phyloP scores from a whole-genome alignment of 306 rosid species.

The Rosa persica region DNA sequence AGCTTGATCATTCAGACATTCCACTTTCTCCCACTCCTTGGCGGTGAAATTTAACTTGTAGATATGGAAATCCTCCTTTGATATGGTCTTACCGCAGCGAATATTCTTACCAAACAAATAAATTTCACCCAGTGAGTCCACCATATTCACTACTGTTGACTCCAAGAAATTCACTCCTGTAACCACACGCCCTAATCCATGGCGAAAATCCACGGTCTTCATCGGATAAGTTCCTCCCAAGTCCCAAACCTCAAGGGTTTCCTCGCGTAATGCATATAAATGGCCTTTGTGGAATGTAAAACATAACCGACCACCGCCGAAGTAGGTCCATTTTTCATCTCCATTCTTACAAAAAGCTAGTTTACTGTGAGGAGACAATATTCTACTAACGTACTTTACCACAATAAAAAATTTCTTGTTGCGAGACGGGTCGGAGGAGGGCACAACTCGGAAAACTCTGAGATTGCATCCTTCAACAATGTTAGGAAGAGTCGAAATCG shows the following conservation, averaged over 20 bases:
- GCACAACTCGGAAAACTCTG: neutral
- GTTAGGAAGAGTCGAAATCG: neutral
- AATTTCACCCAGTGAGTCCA: constrained; percentile 5
- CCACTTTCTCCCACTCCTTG: constrained; percentile 1
- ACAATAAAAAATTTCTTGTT: neutral
- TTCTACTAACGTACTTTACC: too few relatives aligned
- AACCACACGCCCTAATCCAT: neutral
- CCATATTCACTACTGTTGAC: neutral
- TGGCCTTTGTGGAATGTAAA: neutral
- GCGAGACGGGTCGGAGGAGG: neutral
- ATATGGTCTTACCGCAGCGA: too few relatives aligned
- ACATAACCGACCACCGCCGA: neutral
- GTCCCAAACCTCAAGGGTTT: neutral
- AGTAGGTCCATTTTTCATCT: neutral
- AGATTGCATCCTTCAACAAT: too few relatives aligned
- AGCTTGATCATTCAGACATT: neutral
- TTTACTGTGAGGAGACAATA: neutral
- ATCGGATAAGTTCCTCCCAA: neutral
- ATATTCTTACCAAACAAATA: neutral
- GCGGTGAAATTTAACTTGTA: neutral
- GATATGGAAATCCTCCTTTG: neutral
- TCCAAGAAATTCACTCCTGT: too few relatives aligned
- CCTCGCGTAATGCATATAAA: neutral
- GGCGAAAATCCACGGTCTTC: neutral
- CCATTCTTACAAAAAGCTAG: neutral